A percentile compares a stretch with the other conserved stretches of the same genome.
phyloP scores from a whole-genome alignment of 2,329 filamentous ascomycete species.

The Fusarium sp. region DNA sequence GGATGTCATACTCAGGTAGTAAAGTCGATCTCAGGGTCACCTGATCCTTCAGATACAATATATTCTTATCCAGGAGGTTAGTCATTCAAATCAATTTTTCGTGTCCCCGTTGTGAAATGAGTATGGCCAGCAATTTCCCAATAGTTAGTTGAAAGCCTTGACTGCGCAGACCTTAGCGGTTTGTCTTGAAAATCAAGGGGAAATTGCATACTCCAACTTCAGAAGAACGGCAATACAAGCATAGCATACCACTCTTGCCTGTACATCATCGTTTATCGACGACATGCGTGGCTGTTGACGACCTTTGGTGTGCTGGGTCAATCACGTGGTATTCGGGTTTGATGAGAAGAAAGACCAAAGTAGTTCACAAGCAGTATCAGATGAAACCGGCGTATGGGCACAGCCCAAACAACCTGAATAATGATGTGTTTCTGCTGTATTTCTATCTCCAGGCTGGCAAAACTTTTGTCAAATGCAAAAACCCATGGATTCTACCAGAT shows the following conservation, averaged over 20 bases:
- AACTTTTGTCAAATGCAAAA: not conserved
- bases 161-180: constrained; percentile 6
- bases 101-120: not conserved
- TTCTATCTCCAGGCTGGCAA: not conserved
- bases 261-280: too few species aligned
- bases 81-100: not conserved
- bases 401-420: not conserved
- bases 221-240: not conserved
- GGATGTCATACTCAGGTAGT: not conserved
- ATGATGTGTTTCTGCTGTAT: not conserved
- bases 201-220: constrained; percentile 8
- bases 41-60: not conserved
- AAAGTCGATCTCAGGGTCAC: not conserved
- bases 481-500: not conserved
- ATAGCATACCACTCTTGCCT: not conserved
- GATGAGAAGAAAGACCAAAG: not conserved
- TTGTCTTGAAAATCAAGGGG: not conserved
- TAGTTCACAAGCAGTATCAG: not conserved
- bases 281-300: not conserved
- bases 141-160: constrained; percentile 3
- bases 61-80: not conserved
- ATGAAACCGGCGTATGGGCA: not conserved
- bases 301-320: not conserved
- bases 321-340: not conserved
- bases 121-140: not conserved